phyloP scores from a whole-genome alignment of 305 asterid genomes.

The Solanum hybrid region DNA sequence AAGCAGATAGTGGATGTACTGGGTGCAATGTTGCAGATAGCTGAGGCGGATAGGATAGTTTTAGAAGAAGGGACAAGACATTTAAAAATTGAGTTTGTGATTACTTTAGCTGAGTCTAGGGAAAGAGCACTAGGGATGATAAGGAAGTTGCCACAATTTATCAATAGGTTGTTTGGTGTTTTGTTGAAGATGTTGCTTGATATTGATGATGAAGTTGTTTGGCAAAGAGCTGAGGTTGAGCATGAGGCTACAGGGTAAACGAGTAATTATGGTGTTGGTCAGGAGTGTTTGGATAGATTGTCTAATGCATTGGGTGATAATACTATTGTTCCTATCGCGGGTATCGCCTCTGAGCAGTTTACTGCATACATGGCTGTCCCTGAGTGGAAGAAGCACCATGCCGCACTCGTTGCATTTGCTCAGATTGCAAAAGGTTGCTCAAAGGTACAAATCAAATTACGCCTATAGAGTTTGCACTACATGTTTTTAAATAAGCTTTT shows the following conservation, averaged over 20 bases:
- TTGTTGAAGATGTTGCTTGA: constrained; percentile 73
- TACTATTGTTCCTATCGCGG: constrained; percentile 71
- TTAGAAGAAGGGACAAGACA: constrained; percentile 75
- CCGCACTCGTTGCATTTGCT: constrained; percentile 73
- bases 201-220: constrained; percentile 66
- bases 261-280: constrained; percentile 68
- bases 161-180: constrained; percentile 57
- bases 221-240: constrained; percentile 74
- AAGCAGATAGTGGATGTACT: constrained; percentile 37
- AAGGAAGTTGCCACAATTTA: constrained; percentile 75
- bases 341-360: constrained; percentile 49
- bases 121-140: constrained; percentile 89
- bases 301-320: constrained; percentile 70
- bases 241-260: constrained; percentile 85
- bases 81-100: constrained; percentile 77
- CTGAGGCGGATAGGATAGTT: constrained; percentile 47
- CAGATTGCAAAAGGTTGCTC: constrained; percentile 86
- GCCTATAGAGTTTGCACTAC: background rate
- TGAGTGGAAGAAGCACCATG: constrained; percentile 86
- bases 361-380: constrained; percentile 48
- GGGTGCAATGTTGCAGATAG: constrained; percentile 79
- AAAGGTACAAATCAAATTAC: constrained; percentile 30
- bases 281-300: constrained; percentile 77
- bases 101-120: constrained; percentile 70
- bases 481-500: background rate